Percentiles rank a stretch among this genome's conserved stretches.
phyloP scores from a whole-genome alignment of 306 rosid genomes.

The Gleditsia sinensis region DNA sequence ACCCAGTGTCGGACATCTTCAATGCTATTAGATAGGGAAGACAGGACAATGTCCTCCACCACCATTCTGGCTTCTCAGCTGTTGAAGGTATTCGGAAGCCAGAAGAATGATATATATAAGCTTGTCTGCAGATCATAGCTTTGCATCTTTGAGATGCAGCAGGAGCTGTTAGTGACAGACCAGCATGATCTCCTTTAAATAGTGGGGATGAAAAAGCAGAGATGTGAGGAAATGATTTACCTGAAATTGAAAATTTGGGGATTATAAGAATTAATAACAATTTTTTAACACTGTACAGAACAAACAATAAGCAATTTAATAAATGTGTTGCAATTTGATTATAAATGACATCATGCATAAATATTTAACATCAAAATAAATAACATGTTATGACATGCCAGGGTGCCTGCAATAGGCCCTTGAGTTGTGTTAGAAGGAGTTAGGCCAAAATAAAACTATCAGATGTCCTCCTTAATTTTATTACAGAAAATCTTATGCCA shows the following conservation, averaged over 20 bases:
- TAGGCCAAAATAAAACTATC: too few relatives aligned
- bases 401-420: too few relatives aligned
- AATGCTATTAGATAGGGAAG: constrained; percentile 71
- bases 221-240: constrained; percentile 38
- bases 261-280: background rate
- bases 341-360: too few relatives aligned
- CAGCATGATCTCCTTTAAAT: constrained; percentile 36
- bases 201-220: constrained; percentile 43
- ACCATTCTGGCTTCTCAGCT: constrained; percentile 85
- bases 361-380: too few relatives aligned
- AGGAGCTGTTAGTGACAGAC: constrained; percentile 34
- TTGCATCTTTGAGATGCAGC: constrained; percentile 15
- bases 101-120: constrained; percentile 54
- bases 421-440: too few relatives aligned
- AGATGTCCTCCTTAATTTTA: too few relatives aligned
- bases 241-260: constrained; percentile 35
- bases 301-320: background rate
- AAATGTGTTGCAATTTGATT: too few relatives aligned
- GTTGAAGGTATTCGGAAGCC: constrained; percentile 52
- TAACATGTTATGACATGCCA: too few relatives aligned
- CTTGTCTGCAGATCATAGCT: constrained; percentile 44
- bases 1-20: constrained; percentile 76
- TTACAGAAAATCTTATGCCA: too few relatives aligned
- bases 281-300: background rate
- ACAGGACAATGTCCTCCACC: constrained; percentile 88